Evolutionary conservation across 352 stramenopile genomes (phyloP), one percentile per base, ranked within the genome.

Genomic region (Stramenopiles sp.): DNA sequence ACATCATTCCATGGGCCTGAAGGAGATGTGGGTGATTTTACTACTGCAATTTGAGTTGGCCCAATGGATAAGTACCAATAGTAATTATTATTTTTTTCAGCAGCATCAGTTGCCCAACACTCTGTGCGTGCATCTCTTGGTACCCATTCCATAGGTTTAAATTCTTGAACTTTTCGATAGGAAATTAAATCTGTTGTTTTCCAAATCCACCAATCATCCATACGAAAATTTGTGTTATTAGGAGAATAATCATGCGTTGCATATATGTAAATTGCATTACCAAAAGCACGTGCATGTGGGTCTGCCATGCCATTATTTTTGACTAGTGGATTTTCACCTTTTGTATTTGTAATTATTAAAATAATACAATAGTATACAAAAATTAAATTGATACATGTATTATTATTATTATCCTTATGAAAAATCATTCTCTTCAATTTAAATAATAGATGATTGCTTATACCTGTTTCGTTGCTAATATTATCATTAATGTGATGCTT

Each of bases 131-230:
- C 27, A 20, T 20, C 20, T 23, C 20, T 27, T 20, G 20, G 20
- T 27, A 27, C 27, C 53, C 53, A 69, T 27, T 69, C 27, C 53
- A 69, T 69, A 69, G 53, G 53, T 20, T 69, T 69, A 20, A 69
- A 27, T 27, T 23, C 53, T 23, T 27, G 20, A 20, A 69, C 53
- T 69, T 69, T 69, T 27, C 27, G 20, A 27, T 69, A 69, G 20
- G 53, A 69, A 23, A 69, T 23, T 69, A 69, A 69, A 69, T 69
- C 53, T 69, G 53, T 69, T 23, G 53, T 69, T 69, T 69, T 69
- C 53, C 53, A 69, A 69, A 69, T 69, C 53, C 53, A 69, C 53
- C 53, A 69, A 69, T 69, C 53, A 27, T 69, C 53, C 53, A 69
- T 69, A 23, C 53, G 53, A 27, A 23, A 69, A 69, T 69, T 27